Conservation (phyloP, 257 asterid species). For the Linderniella brevidens region DNA sequence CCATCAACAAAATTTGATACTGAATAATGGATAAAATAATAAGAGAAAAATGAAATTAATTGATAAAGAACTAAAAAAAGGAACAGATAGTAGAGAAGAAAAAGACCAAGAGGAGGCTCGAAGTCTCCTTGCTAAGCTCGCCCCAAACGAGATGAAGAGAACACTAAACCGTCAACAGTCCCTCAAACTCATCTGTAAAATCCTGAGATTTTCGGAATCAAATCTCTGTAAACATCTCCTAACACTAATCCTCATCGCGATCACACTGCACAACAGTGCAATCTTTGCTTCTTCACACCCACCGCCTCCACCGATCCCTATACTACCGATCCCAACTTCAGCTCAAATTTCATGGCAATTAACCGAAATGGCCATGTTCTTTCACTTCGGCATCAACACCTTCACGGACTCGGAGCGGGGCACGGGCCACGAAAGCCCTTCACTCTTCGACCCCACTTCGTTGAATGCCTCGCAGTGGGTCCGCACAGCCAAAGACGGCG, state of each 20-base stretch:
- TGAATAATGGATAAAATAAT: too few relatives aligned
- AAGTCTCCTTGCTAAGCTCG: constrained; percentile 2
- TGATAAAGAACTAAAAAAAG: too few relatives aligned
- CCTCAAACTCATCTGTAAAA: neutral
- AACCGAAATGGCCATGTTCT: constrained; percentile 78
- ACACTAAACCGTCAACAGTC: too few relatives aligned
- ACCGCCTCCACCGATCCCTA: constrained; percentile 72
- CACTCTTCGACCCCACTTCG: constrained; percentile 47
- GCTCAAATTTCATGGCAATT: constrained; percentile 81
- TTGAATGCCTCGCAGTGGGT: constrained; percentile 89
- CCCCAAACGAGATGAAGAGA: too few relatives aligned
- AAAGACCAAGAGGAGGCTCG: too few relatives aligned
- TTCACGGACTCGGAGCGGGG: constrained; percentile 86
- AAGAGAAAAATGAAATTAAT: too few relatives aligned
- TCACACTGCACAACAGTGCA: neutral
- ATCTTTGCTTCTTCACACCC: constrained; percentile 15
- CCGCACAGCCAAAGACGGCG: constrained; percentile 46
- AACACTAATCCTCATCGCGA: too few relatives aligned
- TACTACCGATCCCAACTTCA: constrained; percentile 65
- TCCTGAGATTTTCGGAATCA: too few relatives aligned
- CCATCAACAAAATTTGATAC: too few relatives aligned
- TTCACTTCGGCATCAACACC: constrained; percentile 87
- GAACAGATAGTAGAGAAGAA: too few relatives aligned
- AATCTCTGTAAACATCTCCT: too few relatives aligned
- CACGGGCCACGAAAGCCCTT: constrained; percentile 66